Evolutionary conservation across 192 early-diverging fungal species (phyloP).

Genomic region (Polychytrium aggregatum): DNA sequence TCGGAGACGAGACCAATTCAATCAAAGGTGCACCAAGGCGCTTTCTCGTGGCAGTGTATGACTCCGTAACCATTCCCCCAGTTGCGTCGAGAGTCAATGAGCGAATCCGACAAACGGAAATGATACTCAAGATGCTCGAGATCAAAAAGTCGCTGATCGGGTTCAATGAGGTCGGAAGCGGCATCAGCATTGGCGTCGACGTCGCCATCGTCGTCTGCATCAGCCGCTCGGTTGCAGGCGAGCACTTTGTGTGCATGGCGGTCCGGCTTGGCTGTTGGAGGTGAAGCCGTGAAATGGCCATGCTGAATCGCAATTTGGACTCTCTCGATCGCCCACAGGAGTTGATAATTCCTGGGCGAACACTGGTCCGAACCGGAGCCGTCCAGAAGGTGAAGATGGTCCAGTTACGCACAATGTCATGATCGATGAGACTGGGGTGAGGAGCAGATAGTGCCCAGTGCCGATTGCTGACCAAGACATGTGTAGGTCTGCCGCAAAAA

Average conservation of each 20-base stretch:
- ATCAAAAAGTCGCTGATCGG: slow-evolving; percentile 57
- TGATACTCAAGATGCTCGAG: slow-evolving; percentile 54
- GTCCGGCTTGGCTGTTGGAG: not conserved
- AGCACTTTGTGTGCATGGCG: not conserved
- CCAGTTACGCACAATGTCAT: no score
- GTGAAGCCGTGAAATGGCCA: not conserved
- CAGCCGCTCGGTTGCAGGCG: no score
- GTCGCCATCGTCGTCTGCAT: no score
- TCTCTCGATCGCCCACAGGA: slow-evolving; percentile 14
- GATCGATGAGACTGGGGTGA: no score
- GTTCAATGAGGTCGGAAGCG: slow-evolving; percentile 40
- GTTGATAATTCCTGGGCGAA: slow-evolving; percentile 59
- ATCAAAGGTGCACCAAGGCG: no score
- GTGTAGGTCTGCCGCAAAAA: slow-evolving; percentile 56
- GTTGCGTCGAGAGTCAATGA: slow-evolving; percentile 73
- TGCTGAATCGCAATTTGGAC: not conserved
- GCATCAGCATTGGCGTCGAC: no score
- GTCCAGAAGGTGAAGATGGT: slow-evolving; percentile 55
- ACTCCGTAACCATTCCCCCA: not conserved
- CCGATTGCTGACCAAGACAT: no score
- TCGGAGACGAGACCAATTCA: no score
- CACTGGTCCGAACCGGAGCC: slow-evolving; percentile 47
- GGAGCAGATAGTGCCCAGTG: no score
- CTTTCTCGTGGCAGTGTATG: no score
- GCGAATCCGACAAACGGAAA: slow-evolving; percentile 68